These are phyloP conservation scores for Cryptosporidium felis DNA, from an alignment of 169 alveolate genomes.

Conservation along the genomic window DNA sequence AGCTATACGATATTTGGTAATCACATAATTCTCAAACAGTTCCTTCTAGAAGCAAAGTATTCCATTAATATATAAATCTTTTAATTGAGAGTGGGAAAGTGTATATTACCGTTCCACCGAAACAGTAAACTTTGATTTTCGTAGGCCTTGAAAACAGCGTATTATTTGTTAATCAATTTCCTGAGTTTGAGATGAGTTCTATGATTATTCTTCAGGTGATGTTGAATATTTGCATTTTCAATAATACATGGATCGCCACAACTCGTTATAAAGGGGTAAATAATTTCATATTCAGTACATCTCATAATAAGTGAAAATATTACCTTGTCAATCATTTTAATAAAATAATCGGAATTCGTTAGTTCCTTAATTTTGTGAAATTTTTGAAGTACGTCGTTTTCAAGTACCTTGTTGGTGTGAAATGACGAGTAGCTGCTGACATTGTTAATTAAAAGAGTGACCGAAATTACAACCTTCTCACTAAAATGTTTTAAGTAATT, in stretches of 20 bases:
- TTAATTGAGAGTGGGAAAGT: no score
- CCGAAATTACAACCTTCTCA: constrained; percentile 6
- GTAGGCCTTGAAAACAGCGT: no score
- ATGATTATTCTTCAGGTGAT: background rate
- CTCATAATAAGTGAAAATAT: constrained; percentile 13
- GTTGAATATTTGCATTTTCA: background rate
- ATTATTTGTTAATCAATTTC: background rate
- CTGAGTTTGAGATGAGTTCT: background rate
- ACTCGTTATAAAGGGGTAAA: constrained; percentile 5
- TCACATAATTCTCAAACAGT: no score
- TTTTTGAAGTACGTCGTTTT: constrained; percentile 3
- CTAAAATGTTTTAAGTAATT: background rate
- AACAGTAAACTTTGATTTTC: no score
- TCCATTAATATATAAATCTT: no score
- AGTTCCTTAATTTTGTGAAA: constrained; percentile 3
- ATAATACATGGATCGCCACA: constrained; percentile 20
- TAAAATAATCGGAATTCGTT: background rate
- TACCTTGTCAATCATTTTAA: background rate
- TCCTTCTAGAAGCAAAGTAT: no score
- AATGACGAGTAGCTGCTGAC: constrained; percentile 37
- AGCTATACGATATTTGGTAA: no score
- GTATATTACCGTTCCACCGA: no score
- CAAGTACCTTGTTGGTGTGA: constrained; percentile 56
- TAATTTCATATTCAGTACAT: constrained; percentile 47
- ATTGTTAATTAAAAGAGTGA: constrained; percentile 4